Evolutionary conservation across 2,329 filamentous ascomycete species (phyloP), one percentile per base, ranked within the genome.

Genomic region (Colletotrichum lentis): DNA sequence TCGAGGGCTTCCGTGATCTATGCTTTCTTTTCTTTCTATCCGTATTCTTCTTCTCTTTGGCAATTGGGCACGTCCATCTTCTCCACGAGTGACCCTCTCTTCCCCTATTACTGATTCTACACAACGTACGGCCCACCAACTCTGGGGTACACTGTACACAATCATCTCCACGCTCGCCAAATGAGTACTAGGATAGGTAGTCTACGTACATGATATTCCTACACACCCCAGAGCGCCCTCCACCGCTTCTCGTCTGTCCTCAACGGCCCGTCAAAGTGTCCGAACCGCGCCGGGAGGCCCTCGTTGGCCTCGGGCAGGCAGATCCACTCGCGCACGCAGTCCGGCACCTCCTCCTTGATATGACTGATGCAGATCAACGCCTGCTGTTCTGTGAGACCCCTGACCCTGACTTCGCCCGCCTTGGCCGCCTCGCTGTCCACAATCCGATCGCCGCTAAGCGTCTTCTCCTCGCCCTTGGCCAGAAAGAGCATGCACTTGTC

Each of bases 351-450:
- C 73, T 97, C 94, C 70, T 89, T 90, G 69, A 95, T 85, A 80
- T 99, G 96, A 69, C 93, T 96, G 68, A 98, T 95, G 71, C 94
- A 93, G n/a, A 98, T 86, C 62, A 99, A 80, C 0, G 94, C 94
- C 79, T 98, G 95, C 24, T 87, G 78, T 0, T 88, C 82, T 1
- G 84, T 84, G 64, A 97, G 78, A 0, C 93, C 93, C 1, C 74
- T 75, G 5, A 95, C 79, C 24, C 79, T 82, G 1, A 88, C 82
- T 1, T 76, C 75, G 0, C 81, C 85, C 0, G 78, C 72, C 63
- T 78, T 80, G 8, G 80, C 77, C 0, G 78, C 76, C 1, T 84
- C 79, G 67, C 84, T 88, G 14, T 85, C 80, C 0, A 85, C 77
- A 37, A 84, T 74, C 18, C 80, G 74, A 35, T 75, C 75, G 22